Base-by-base conservation (phyloP, 768 basidiomycete species). In the Panaeolus papilionaceus region DNA sequence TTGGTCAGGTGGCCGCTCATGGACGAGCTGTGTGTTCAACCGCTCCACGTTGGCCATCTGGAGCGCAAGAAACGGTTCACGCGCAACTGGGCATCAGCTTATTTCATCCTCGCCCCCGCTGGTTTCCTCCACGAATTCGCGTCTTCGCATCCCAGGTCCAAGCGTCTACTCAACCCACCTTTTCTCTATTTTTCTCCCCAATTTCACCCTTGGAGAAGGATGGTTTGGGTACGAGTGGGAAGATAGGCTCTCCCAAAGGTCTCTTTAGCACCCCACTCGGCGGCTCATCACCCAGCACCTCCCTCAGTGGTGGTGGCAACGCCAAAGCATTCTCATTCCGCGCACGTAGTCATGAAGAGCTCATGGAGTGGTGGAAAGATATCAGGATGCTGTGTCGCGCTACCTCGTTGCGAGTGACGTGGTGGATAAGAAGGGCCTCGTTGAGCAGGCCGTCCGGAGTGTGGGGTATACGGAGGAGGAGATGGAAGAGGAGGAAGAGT, bases 351-450 rank as follows among this genome's bases (percentile, higher is more conserved):
- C 88, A 92, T 71, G 97, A 99, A 70, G 97, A 98, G 72, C 95
- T 98, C 95, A 95, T 98, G 95, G 98, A 99, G 81, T 98, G 98
- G 94, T 99, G 98, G 98, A 99, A 99, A 75, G 97, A 99, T 75
- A 84, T 96, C 45, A 80, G 94, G 68, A 96, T 96, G 94, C 82
- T 97, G 45, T 96, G 95, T n/a, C 73, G 95, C 96, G 95, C 69
- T 98, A 98, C 76, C 85, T 99, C 64, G 94, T 99, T 45, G 95
- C 96, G 39, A 93, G 92, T 70, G 98, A 99, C 81, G 86, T 89
- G 76, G 92, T 99, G 80, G 94, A 98, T 80, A 84, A 97, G 54
- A 90, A 89, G 44, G 98, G 97, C 2, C 95, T 95, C 0, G 92
- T 99, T 33, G 93, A 92, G 39, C 94, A 94, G 14, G 97, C 96